Evolutionary conservation across 2,329 filamentous ascomycete genomes (phyloP), one percentile per base, ranked within the genome.

Genomic region (Pseudocercospora macadamiae): DNA sequence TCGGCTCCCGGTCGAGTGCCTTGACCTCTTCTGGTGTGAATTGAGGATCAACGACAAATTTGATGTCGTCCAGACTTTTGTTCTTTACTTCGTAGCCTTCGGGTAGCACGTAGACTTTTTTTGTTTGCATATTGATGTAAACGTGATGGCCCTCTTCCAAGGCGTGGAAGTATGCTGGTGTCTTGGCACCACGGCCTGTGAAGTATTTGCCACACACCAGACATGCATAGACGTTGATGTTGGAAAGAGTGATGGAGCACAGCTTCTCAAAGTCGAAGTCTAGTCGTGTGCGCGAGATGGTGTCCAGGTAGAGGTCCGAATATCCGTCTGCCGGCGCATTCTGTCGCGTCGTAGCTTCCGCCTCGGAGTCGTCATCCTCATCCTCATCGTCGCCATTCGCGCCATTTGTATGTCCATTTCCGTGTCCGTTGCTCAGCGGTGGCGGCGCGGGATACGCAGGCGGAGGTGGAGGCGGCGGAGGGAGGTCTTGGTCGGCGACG

Each of bases 201-300:
- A 89, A 99, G 80, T 99, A 99, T 75, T 91, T 93, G n/a, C 95
- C 95, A 75, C 95, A 99, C 1, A 97, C 90, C 9, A 99, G 84
- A 71, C 95, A 99, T 8, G 95, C 95, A 75, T 99, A 99, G 44
- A 99, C 93, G 73, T 99, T 99, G 79, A 97, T 97, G 74, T 97
- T 97, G 49, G 93, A 96, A 6, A 99, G 83, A 30, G 91, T 96
- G 66, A 99, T 84, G 21, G 93, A 97, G 78, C 95, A 99, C 10
- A 97, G 86, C 81, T 99, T 99, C 74, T 99, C 95, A 74, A 99
- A 99, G 76, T 99, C 95, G 73, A 97, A 97, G 76, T 99, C 95
- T 57, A 97, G 87, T 47, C 96, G 88, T 71, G 88, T 86, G 70
- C 95, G 90, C 75, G 96, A 87, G 77, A 99, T 96, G 10, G 95